Evolutionary conservation across 495 filamentous ascomycete species (phyloP).

Genomic region (Xylaria longipes): DNA sequence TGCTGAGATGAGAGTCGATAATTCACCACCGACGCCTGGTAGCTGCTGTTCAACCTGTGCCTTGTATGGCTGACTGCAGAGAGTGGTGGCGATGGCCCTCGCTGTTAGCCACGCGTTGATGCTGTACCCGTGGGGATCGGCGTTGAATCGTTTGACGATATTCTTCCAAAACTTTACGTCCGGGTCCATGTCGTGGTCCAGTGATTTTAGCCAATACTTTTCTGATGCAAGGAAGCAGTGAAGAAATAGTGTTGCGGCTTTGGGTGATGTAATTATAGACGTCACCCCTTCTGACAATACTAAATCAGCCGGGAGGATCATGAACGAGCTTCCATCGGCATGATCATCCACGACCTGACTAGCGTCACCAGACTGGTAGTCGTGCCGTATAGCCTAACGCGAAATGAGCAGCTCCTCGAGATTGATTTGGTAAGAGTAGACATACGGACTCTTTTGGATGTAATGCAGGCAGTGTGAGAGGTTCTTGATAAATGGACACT

Average conservation of each 20-base stretch:
- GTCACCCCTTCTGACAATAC: background rate
- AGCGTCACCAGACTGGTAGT: background rate
- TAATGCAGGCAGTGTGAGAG: background rate
- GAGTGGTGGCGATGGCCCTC: background rate
- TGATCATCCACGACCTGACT: background rate
- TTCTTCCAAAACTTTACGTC: background rate
- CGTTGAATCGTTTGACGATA: background rate
- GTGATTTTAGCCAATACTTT: background rate
- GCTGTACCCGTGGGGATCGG: background rate
- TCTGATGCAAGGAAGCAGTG: constrained; percentile 1
- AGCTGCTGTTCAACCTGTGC: background rate
- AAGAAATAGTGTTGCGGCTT: constrained; percentile 2
- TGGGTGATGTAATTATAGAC: constrained; percentile 1
- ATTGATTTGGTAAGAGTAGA: background rate
- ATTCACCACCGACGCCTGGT: background rate
- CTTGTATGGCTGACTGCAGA: background rate
- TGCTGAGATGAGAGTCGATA: background rate
- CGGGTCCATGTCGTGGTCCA: constrained; percentile 4
- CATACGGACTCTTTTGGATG: background rate
- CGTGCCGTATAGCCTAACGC: background rate
- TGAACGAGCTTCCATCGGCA: background rate
- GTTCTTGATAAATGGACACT: background rate
- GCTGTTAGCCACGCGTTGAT: background rate
- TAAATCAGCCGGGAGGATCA: background rate
- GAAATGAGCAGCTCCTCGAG: background rate